Conservation (phyloP, 1,139 yeast species). For the Meyerozyma elateridarum region DNA sequence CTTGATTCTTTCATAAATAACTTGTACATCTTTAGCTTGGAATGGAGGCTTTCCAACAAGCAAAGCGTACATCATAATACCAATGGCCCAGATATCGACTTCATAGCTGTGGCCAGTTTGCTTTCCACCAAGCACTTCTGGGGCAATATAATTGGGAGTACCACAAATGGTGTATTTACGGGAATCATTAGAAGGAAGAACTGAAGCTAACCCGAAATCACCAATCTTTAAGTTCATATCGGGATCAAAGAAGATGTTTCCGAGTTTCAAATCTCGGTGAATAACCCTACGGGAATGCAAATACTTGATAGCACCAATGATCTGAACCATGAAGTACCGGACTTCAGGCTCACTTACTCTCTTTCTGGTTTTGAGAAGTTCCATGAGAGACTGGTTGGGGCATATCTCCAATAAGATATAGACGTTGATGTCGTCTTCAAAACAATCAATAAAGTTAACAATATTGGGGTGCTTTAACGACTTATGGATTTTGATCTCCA, state of each 20-base stretch:
- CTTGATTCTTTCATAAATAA: conserved; percentile 89
- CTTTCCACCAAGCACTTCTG: conserved; percentile 90
- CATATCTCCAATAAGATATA: conserved; percentile 92
- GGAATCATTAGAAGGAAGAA: conserved; percentile 59
- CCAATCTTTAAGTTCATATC: conserved; percentile 92
- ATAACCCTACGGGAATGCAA: conserved; percentile 92
- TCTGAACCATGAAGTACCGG: conserved; percentile 83
- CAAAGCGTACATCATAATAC: conserved; percentile 91
- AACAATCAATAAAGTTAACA: conserved; percentile 89
- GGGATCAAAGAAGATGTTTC: conserved; percentile 89
- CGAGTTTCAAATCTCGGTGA: conserved; percentile 91
- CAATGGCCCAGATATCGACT: conserved; percentile 96
- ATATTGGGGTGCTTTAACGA: conserved; percentile 84
- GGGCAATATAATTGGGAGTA: conserved; percentile 97
- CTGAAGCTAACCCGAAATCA: conserved; percentile 94
- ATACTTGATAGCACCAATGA: conserved; percentile 89
- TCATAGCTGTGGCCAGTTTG: conserved; percentile 87
- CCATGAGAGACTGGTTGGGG: conserved; percentile 91
- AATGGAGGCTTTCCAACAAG: conserved; percentile 94
- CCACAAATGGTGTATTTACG: conserved; percentile 94
- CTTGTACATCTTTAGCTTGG: conserved; percentile 91
- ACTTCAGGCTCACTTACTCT: conserved; percentile 87
- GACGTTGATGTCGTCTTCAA: conserved; percentile 91
- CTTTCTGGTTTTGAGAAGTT: conserved; percentile 78
- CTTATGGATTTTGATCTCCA: conserved; percentile 94